A percentile compares a stretch with the other conserved stretches of the same genome.
These are phyloP conservation scores for Alternaria burnsii DNA, from an alignment of 2,329 filamentous ascomycete genomes.

Conservation along the genomic window DNA sequence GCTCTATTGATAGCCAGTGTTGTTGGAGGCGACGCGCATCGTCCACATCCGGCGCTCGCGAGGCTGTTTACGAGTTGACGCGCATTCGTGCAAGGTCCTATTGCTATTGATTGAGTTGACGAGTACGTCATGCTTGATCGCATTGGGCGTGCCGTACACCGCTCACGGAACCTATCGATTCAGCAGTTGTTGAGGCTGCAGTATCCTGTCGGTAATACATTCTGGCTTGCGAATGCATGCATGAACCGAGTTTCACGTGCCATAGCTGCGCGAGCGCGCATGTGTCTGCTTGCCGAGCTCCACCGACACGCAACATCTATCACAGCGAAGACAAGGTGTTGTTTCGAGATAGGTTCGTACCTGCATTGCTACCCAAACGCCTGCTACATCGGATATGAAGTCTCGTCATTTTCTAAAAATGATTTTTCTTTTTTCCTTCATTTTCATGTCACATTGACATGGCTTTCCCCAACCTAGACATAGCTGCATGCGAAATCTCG, in stretches of 20 bases:
- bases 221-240: conserved; percentile 7
- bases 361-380: conserved; percentile 19
- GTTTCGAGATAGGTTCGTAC: conserved; percentile 12
- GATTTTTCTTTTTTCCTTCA: not conserved
- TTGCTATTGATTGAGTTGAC: conserved; percentile 3
- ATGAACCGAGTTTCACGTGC: conserved; percentile 14
- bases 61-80: conserved; percentile 6
- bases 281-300: conserved; percentile 13
- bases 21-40: not conserved
- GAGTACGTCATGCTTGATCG: conserved; percentile 2
- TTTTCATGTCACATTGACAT: conserved; percentile 6
- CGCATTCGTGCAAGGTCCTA: conserved; percentile 11
- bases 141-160: not conserved
- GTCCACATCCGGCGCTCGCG: not conserved
- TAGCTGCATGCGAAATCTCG: conserved; percentile 7
- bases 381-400: conserved; percentile 1
- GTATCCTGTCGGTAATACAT: not conserved
- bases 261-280: conserved; percentile 2
- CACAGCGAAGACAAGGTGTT: conserved; percentile 3
- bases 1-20: not conserved
- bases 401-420: not conserved
- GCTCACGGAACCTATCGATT: not conserved
- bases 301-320: conserved; percentile 12
- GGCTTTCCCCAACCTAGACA: conserved; percentile 2
- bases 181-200: conserved; percentile 6